These are phyloP conservation scores for Globisporangium nunn DNA, from an alignment of 352 stramenopile genomes.

Conservation along the genomic window DNA sequence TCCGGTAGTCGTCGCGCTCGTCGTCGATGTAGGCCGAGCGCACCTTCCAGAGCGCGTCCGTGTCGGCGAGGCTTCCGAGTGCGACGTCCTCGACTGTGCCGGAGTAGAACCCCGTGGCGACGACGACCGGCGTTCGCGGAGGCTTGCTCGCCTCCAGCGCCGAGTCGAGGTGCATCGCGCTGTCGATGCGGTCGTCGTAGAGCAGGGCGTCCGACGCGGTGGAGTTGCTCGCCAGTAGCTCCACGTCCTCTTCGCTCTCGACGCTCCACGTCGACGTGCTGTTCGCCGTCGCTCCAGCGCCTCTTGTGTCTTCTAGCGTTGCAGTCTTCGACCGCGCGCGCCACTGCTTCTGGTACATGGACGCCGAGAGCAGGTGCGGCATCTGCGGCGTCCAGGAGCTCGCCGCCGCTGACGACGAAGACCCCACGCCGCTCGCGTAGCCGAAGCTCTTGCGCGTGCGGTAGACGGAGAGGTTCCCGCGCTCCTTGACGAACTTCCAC, in stretches of 20 bases:
- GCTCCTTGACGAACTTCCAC: constrained; percentile 33
- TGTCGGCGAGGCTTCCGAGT: constrained; percentile 34
- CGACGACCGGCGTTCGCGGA: background rate
- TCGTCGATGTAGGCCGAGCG: constrained; percentile 32
- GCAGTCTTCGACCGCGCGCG: background rate
- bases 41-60: constrained; percentile 28
- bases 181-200: background rate
- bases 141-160: background rate
- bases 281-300: background rate
- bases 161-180: background rate
- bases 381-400: background rate
- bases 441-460: background rate
- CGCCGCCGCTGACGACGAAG: background rate
- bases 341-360: background rate
- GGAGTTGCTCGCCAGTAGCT: background rate
- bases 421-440: background rate
- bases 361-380: background rate
- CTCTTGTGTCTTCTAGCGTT: background rate
- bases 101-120: background rate
- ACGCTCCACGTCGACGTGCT: no score
- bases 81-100: constrained; percentile 17
- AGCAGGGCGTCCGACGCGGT: background rate
- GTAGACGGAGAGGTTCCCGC: constrained; percentile 33
- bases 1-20: constrained; percentile 26
- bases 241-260: no score